phyloP scores from a whole-genome alignment of 2,329 filamentous ascomycete species.

The Trichoderma atroviride region DNA sequence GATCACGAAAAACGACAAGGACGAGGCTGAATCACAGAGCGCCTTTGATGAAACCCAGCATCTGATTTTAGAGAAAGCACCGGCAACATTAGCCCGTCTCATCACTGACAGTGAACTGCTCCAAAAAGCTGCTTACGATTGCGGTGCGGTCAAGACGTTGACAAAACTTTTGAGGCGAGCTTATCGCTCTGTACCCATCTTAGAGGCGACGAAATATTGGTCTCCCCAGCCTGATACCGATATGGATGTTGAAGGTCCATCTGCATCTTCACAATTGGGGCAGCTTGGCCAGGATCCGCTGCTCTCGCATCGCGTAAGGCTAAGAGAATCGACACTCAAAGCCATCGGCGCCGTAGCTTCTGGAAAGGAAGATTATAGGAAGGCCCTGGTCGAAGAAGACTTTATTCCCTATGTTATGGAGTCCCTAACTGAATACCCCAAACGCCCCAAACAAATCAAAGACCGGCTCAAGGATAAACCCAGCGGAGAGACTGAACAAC shows the following conservation, averaged over 20 bases:
- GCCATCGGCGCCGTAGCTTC: conserved; percentile 81
- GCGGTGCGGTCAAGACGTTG: conserved; percentile 50
- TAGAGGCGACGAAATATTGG: conserved; percentile 42
- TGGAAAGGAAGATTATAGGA: conserved; percentile 81
- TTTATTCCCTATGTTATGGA: conserved; percentile 80
- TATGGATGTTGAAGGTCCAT: conserved; percentile 40
- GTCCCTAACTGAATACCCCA: conserved; percentile 65
- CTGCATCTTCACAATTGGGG: conserved; percentile 56
- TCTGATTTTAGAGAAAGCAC: conserved; percentile 67
- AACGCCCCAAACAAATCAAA: conserved; percentile 50
- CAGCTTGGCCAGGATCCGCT: conserved; percentile 61
- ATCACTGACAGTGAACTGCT: conserved; percentile 77
- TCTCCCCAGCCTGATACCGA: conserved; percentile 43
- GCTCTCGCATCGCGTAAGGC: conserved; percentile 70
- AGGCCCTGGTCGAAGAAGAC: conserved; percentile 80
- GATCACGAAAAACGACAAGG: conserved; percentile 53
- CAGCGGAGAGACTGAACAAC: conserved; percentile 34
- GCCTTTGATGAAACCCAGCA: conserved; percentile 42
- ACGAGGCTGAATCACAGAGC: conserved; percentile 44
- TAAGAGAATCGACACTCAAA: conserved; percentile 75
- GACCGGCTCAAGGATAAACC: conserved; percentile 46
- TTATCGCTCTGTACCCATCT: conserved; percentile 49
- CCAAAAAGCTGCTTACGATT: conserved; percentile 80
- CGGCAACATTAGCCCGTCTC: conserved; percentile 74
- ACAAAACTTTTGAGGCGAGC: conserved; percentile 54